Conservation (phyloP, 805 yeast genomes). For the Pichia pseudocactophila region DNA sequence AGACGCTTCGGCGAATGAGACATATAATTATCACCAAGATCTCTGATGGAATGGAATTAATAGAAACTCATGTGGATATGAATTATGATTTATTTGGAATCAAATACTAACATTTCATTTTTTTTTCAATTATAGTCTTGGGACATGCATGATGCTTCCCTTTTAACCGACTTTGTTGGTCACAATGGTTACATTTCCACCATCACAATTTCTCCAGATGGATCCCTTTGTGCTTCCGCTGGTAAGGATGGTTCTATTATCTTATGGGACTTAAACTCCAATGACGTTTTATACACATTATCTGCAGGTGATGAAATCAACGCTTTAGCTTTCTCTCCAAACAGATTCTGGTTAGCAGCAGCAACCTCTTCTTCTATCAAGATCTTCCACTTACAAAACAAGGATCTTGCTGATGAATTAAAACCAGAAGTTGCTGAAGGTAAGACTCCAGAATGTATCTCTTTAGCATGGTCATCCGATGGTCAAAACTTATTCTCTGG, state of each 20-base stretch:
- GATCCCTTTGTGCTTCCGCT: slow-evolving; percentile 98
- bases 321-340: slow-evolving; percentile 99
- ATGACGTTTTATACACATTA: slow-evolving; percentile 85
- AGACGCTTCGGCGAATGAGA: slow-evolving; percentile 92
- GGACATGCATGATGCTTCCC: slow-evolving; percentile 69
- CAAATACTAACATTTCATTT: slow-evolving; percentile 15
- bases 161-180: slow-evolving; percentile 95
- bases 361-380: slow-evolving; percentile 97
- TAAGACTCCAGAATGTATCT: slow-evolving; percentile 96
- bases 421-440: slow-evolving; percentile 96
- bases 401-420: slow-evolving; percentile 90
- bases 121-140: slow-evolving; percentile 56
- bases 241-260: slow-evolving; percentile 98
- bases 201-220: slow-evolving; percentile 98
- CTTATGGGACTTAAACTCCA: slow-evolving; percentile 93
- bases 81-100: background rate
- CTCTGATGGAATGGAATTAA: slow-evolving; percentile 61
- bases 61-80: no score
- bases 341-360: slow-evolving; percentile 99
- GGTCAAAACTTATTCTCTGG: slow-evolving; percentile 99
- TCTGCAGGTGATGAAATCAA: slow-evolving; percentile 93
- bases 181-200: slow-evolving; percentile 98
- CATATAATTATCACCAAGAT: slow-evolving; percentile 94
- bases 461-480: slow-evolving; percentile 99
- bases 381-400: slow-evolving; percentile 95